Evolutionary conservation across 345 rosid genomes (phyloP), one percentile per base, ranked within the genome.

Genomic region (Populus euphratica): DNA sequence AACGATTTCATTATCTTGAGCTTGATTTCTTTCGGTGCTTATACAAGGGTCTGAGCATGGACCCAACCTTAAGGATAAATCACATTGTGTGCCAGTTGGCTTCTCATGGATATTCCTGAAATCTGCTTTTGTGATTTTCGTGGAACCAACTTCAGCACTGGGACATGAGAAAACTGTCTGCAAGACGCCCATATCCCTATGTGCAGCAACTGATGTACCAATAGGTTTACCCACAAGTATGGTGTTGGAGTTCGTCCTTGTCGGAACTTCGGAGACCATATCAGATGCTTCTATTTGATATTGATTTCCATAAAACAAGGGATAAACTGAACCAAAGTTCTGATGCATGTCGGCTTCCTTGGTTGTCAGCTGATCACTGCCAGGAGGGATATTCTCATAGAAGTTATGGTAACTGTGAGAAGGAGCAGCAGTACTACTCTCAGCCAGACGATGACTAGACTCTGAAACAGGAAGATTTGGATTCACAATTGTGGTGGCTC

Each of bases 31-130:
- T 63, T 81, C 89, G 82, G 36, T 63, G 78, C 84, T 86, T 73
- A 66, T 75, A 38, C 78, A 79, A 3, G 88, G 84, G 59, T 89
- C 90, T 54, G 90, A 82, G 41, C 83, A 84, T 69, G 78, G 81
- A 82, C 98, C 94, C 79, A 96, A 88, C 85, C 96, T 86, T 85
- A 96, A 84, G 35, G 97, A 91, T 59, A 96, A 86, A 87, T 96
- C 98, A 65, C 96, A 93, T 35, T 83, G 85, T 69, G 70, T 78
- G 82, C 77, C 88, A 36, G 79, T 68, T 29, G 83, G 74, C 75
- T 70, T 87, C 81, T 83, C 88, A 44, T 72, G 72, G 21, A 73
- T 27, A 56, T 84, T 77, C 35, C 73, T 61, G 36, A 68, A 56
- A 73, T 83, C 83, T 74, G 75, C 85, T 64, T 80, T 73, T 56